Conservation (phyloP, 306 rosid species). For the Malus fusca region DNA sequence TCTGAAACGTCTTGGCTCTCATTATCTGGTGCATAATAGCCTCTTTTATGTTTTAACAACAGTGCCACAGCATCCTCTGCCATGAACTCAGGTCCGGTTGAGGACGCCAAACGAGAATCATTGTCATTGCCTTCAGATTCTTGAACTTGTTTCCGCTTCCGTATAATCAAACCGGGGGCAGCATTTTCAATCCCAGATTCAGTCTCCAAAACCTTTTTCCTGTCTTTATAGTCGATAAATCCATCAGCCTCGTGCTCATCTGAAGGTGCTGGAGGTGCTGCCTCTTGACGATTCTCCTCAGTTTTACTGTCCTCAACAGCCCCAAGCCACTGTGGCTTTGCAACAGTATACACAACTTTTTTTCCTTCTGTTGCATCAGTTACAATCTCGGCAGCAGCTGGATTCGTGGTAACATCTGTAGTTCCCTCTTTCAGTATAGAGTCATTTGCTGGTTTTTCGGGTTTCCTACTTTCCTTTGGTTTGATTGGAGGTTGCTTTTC, state of each 20-base stretch:
- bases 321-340: slow-evolving; percentile 94
- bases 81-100: slow-evolving; percentile 38
- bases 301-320: slow-evolving; percentile 43
- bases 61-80: slow-evolving; percentile 98
- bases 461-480: slow-evolving; percentile 28
- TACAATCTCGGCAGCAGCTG: slow-evolving; percentile 25
- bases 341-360: slow-evolving; percentile 36
- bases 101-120: slow-evolving; percentile 30
- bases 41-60: slow-evolving; percentile 66
- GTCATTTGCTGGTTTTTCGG: slow-evolving; percentile 29
- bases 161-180: slow-evolving; percentile 78
- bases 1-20: slow-evolving; percentile 31
- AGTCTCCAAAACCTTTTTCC: slow-evolving; percentile 42
- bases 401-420: slow-evolving; percentile 24
- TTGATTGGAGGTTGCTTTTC: slow-evolving; percentile 35
- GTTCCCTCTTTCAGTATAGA: slow-evolving; percentile 29
- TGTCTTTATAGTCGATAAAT: slow-evolving; percentile 88
- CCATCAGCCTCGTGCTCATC: slow-evolving; percentile 41
- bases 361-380: slow-evolving; percentile 36
- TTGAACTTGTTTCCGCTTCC: slow-evolving; percentile 72
- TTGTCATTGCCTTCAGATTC: slow-evolving; percentile 26
- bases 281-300: slow-evolving; percentile 35
- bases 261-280: slow-evolving; percentile 15
- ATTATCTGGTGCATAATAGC: slow-evolving; percentile 42
- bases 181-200: slow-evolving; percentile 67